A percentile compares a stretch with the other conserved stretches of the same genome.
Conservation (phyloP, 352 stramenopile species). For the Plasmopara halstedii region DNA sequence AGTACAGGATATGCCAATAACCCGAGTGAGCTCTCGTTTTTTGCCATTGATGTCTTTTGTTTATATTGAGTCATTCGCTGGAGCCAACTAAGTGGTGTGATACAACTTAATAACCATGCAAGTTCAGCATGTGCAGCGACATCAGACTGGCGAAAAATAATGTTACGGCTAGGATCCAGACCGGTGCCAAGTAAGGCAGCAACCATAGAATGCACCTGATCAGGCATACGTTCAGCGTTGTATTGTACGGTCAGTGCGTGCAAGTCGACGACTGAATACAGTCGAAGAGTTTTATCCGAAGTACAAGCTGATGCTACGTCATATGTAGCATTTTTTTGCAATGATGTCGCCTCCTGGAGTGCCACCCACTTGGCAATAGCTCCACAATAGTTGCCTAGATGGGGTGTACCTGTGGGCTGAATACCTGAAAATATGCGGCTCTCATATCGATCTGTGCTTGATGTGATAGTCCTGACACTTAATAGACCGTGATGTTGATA, state of each 20-base stretch:
- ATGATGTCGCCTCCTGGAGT: constrained; percentile 71
- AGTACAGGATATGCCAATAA: constrained; percentile 97
- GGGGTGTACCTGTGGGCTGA: constrained; percentile 96
- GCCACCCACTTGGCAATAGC: constrained; percentile 97
- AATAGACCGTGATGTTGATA: too few relatives aligned
- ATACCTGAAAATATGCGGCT: constrained; percentile 93
- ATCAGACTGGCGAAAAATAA: constrained; percentile 82
- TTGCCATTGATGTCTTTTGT: constrained; percentile 90
- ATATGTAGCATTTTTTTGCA: too few relatives aligned
- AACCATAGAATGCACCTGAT: constrained; percentile 86
- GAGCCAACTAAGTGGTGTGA: constrained; percentile 96
- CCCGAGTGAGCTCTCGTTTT: constrained; percentile 76
- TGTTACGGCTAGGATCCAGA: constrained; percentile 64
- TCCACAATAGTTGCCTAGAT: constrained; percentile 98
- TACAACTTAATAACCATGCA: constrained; percentile 95
- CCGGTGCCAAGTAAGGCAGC: constrained; percentile 93
- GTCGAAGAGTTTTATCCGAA: constrained; percentile 11
- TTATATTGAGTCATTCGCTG: constrained; percentile 99
- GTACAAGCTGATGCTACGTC: constrained; percentile 2
- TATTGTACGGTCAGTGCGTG: constrained; percentile 98
- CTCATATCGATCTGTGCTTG: constrained; percentile 31
- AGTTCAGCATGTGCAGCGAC: constrained; percentile 91
- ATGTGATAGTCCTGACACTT: too few relatives aligned
- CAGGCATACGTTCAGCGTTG: constrained; percentile 82
- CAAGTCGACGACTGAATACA: constrained; percentile 92